Evolutionary conservation across 805 yeast genomes (phyloP).

Genomic region (Candida coleopterorum): DNA sequence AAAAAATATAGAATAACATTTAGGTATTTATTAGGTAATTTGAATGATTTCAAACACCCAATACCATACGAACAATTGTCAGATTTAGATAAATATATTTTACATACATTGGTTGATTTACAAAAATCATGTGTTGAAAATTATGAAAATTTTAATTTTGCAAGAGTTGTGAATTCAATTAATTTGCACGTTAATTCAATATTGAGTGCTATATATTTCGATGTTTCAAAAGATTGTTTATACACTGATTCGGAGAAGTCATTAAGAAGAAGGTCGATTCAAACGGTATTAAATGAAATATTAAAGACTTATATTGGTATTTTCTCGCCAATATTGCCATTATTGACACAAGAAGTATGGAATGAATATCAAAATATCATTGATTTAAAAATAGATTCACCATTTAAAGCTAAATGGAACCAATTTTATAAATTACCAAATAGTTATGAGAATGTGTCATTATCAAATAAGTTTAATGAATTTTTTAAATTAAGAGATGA

Average conservation of each 20-base stretch:
- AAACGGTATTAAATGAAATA: constrained; percentile 60
- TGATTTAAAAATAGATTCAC: constrained; percentile 31
- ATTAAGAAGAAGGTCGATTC: constrained; percentile 50
- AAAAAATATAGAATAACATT: constrained; percentile 82
- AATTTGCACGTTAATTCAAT: constrained; percentile 70
- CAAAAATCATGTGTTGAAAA: constrained; percentile 35
- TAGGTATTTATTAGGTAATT: constrained; percentile 75
- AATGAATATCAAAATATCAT: constrained; percentile 38
- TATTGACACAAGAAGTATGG: constrained; percentile 88
- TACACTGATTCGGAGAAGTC: constrained; percentile 61
- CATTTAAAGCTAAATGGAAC: constrained; percentile 42
- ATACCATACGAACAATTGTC: constrained; percentile 34
- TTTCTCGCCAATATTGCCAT: constrained; percentile 77
- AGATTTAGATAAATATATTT: constrained; percentile 56
- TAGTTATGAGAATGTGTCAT: constrained; percentile 24
- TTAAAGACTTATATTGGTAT: constrained; percentile 60
- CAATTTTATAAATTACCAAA: constrained; percentile 27
- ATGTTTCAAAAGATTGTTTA: constrained; percentile 76
- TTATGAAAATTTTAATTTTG: constrained; percentile 60
- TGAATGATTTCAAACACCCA: constrained; percentile 38
- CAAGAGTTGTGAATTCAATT: constrained; percentile 61
- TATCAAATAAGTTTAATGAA: constrained; percentile 41
- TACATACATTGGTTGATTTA: constrained; percentile 50
- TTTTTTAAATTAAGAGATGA: constrained; percentile 46
- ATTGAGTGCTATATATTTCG: constrained; percentile 82